A percentile compares a stretch with the other conserved stretches of the same genome.
Conservation (phyloP, 371 early-diverging fungal species). For the Chytridiales sp. region DNA sequence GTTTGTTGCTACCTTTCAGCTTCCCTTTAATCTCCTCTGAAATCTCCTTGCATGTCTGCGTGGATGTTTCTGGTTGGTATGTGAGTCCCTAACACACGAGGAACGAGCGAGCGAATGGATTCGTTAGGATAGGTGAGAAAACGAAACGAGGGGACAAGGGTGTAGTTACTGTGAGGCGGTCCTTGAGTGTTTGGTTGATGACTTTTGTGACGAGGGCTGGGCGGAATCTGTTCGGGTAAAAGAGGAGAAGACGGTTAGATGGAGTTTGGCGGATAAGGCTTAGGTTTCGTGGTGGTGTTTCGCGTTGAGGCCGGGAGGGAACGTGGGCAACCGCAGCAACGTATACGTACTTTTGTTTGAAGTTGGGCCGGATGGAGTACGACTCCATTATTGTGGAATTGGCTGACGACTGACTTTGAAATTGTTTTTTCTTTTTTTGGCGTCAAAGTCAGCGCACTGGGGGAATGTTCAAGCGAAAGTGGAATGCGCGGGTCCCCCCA, state of each 20-base stretch:
- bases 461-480: too few relatives aligned
- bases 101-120: too few relatives aligned
- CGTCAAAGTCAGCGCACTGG: too few relatives aligned
- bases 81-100: too few relatives aligned
- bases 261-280: background rate
- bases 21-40: constrained; percentile 65
- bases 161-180: constrained; percentile 53
- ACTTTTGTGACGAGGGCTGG: constrained; percentile 54
- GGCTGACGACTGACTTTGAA: too few relatives aligned
- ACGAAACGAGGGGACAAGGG: too few relatives aligned
- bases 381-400: too few relatives aligned
- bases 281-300: background rate
- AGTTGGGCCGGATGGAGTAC: constrained; percentile 51
- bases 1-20: constrained; percentile 65
- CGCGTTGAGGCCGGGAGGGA: too few relatives aligned
- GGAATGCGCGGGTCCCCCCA: too few relatives aligned
- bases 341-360: constrained; percentile 49
- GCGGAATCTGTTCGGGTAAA: constrained; percentile 49
- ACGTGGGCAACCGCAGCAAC: background rate
- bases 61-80: constrained; percentile 58
- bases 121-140: too few relatives aligned
- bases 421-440: too few relatives aligned
- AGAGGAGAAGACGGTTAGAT: background rate
- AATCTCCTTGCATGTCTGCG: constrained; percentile 57
- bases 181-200: constrained; percentile 57